Base-by-base conservation (phyloP, 768 basidiomycete genomes). In the Phlegmacium glaucopus region DNA sequence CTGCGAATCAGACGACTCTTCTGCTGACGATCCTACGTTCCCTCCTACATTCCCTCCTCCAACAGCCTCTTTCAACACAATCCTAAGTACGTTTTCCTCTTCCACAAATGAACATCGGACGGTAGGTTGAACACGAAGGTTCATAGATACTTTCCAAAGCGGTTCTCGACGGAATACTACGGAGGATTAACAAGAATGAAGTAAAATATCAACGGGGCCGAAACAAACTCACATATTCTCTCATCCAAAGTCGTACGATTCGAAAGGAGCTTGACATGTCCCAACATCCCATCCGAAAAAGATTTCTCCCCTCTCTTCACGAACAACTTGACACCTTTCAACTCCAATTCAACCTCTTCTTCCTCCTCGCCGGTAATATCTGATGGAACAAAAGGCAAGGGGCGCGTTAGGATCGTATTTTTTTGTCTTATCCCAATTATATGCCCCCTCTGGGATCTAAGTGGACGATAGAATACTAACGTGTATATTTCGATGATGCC, bases 121-220 rank as follows among this genome's bases (percentile, higher is more conserved):
- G 8, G 77, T 63, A 7, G 80, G 68, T 37, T 69, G 69, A 42
- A 87, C 58, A 17, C 76, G 75, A 36, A 83, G 67, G 57, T 84
- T 85, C 80, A 85, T 80, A 1, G 83, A 78, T 1, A 85, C 79
- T 56, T 86, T 80, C 72, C 80, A 79, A 25, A 87, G 62, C 0
- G 83, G 85, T 52, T 86, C 85, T 5, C 85, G 79, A 6, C 84
- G 78, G 65, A 87, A 85, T 11, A 86, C 85, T 85, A 18, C 9
- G 16, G 27, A 34, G 22, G 36, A 41, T 17, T 17, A 51, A 41
- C 16, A 13, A 40, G n/a, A 9, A 11, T 39, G 26, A 37, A 22
- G 18, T n/a, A n/a, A 26, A 18, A 39, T 36, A 30, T 18, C 13
- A 9, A 22, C 16, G 50, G 38, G 39, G 39, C 34, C 36, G 44